Percentiles rank a stretch among this genome's conserved stretches.
Conservation (phyloP, 139 green algal species). For the Tetradesmus lagerheimii region DNA sequence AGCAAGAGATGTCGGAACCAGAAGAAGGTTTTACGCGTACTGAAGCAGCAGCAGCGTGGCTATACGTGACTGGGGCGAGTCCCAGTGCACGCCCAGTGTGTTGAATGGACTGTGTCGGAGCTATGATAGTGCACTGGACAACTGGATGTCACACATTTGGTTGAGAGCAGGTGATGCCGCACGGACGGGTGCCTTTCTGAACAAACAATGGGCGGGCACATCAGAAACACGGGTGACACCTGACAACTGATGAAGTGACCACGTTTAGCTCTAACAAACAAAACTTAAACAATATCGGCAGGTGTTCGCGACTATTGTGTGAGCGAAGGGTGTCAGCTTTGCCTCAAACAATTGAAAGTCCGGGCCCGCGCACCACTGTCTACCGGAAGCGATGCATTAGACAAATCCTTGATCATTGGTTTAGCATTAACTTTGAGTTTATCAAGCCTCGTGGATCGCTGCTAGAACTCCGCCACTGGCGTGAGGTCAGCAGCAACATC, state of each 20-base stretch:
- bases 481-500: background rate
- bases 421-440: background rate
- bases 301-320: background rate
- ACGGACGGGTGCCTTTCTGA: no score
- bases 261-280: no score
- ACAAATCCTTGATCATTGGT: no score
- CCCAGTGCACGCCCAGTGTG: no score
- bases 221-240: background rate
- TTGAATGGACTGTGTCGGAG: no score
- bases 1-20: no score
- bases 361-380: background rate
- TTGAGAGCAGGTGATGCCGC: no score
- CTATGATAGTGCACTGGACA: no score
- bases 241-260: background rate
- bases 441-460: background rate
- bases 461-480: background rate
- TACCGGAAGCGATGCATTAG: background rate
- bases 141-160: no score
- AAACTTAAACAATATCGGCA: background rate
- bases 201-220: background rate
- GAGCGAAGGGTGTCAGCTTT: background rate
- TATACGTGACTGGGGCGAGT: no score
- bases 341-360: background rate
- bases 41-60: no score
- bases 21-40: no score